Conservation (phyloP, 2,329 filamentous ascomycete species). For the Pseudogymnoascus sp. region DNA sequence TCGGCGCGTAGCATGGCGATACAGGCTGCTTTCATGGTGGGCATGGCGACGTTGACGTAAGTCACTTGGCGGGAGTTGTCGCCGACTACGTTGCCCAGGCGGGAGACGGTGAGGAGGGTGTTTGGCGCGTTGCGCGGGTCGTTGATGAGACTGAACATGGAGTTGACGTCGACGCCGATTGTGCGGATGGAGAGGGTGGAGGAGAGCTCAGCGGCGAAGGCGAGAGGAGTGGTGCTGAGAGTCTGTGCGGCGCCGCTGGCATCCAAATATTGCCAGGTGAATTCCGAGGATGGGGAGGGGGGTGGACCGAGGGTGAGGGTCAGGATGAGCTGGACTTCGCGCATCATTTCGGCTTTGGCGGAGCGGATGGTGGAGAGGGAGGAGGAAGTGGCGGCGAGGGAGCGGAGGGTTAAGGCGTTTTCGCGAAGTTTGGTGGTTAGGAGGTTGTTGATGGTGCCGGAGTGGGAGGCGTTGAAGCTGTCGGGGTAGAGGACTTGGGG, state of each 20-base stretch:
- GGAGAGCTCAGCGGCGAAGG: constrained; percentile 65
- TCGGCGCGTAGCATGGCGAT: constrained; percentile 73
- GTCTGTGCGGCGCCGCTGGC: constrained; percentile 57
- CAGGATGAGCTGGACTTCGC: constrained; percentile 73
- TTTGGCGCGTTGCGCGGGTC: constrained; percentile 74
- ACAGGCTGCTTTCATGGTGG: constrained; percentile 63
- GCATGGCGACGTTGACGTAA: constrained; percentile 78
- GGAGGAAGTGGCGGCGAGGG: constrained; percentile 38
- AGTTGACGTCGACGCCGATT: constrained; percentile 54
- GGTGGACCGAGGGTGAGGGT: constrained; percentile 77
- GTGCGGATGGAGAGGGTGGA: constrained; percentile 52
- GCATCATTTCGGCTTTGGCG: constrained; percentile 68
- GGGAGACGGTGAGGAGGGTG: constrained; percentile 66
- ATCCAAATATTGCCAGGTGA: constrained; percentile 76
- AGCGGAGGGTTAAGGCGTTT: constrained; percentile 67
- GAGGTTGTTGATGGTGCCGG: constrained; percentile 62
- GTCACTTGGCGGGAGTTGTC: constrained; percentile 59
- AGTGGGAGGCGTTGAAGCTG: constrained; percentile 69
- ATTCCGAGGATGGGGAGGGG: constrained; percentile 60
- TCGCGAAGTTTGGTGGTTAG: constrained; percentile 85
- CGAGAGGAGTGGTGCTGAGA: constrained; percentile 59
- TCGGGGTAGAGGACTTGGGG: constrained; percentile 79
- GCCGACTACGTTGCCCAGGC: constrained; percentile 75
- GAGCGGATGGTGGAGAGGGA: constrained; percentile 32
- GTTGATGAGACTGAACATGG: constrained; percentile 76